Evolutionary conservation across 2,329 filamentous ascomycete genomes (phyloP), one percentile per base, ranked within the genome.

Genomic region (Colletotrichum aenigma): DNA sequence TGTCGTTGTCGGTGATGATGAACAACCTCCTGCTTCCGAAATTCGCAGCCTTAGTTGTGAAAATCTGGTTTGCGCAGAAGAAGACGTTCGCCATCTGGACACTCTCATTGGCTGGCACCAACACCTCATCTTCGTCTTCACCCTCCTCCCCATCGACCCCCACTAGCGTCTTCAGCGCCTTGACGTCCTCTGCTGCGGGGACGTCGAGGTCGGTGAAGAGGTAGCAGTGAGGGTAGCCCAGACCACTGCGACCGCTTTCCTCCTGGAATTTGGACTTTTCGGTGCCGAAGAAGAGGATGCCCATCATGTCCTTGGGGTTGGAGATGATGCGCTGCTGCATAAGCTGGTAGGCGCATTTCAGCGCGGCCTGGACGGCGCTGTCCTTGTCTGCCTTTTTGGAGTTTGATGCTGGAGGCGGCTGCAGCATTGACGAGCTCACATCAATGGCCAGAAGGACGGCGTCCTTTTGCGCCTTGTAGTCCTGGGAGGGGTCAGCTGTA

Each of bases 301-400:
- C 96, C 91, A 99, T 98, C 95, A 98, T 97, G 77, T 99, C 97
- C 81, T 94, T 96, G 2, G 97, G 97, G 77, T 96, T 96, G 5
- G 96, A 96, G 80, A 99, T 98, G 84, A 99, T 98, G 80, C 97
- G 95, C 86, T 98, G 96, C 86, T 98, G 95, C 95, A 99, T 98
- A 69, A 99, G 89, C 81, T 95, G 92, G 81, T 98, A 98, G 74
- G 96, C 97, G 80, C 95, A 98, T 88, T 98, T 98, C 66, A 99
- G 86, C 6, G 97, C 96, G 18, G 96, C 96, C 68, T 93, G 90
- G 1, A 95, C 89, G 6, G 96, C 93, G 60, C 94, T 96, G 80
- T 96, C 95, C 73, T 89, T 92, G 78, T 95, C 94, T 58, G 92
- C 91, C 83, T 96, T 96, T 85, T 95, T 98, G 66, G 93, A 90